phyloP scores from a whole-genome alignment of 768 basidiomycete genomes.

The Postia placenta region DNA sequence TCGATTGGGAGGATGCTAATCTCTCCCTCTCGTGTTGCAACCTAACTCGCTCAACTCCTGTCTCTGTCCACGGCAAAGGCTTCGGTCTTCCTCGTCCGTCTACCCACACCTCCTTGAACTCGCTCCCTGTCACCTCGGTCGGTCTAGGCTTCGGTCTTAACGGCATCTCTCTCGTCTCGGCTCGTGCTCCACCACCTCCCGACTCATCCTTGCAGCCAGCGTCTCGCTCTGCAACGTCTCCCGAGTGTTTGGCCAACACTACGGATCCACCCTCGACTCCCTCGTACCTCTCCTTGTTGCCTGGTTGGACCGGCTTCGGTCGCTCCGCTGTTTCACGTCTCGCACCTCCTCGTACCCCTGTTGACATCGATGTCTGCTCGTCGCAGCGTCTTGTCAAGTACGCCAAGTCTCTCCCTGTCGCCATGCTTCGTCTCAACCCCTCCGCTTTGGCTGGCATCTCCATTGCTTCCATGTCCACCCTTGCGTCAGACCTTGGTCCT shows the following conservation, averaged over 20 bases:
- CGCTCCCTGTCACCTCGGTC: slow-evolving; percentile 18
- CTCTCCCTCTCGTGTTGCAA: slow-evolving; percentile 20
- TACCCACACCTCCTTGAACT: not conserved
- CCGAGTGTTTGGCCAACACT: too few species aligned
- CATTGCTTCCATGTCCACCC: too few species aligned
- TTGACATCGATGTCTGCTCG: not conserved
- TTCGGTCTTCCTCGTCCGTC: slow-evolving; percentile 21
- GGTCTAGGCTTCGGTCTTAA: slow-evolving; percentile 20
- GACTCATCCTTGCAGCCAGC: not conserved
- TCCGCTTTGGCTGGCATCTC: too few species aligned
- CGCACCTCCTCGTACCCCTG: not conserved
- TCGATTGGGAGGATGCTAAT: slow-evolving; percentile 24
- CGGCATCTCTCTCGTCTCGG: slow-evolving; percentile 1
- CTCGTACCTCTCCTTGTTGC: not conserved
- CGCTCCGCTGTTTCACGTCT: not conserved
- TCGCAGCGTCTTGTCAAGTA: not conserved
- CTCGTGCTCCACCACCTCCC: not conserved
- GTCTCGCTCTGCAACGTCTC: too few species aligned
- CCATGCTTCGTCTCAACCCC: not conserved
- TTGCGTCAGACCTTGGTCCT: too few species aligned
- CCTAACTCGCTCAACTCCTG: slow-evolving; percentile 12
- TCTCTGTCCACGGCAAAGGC: slow-evolving; percentile 18
- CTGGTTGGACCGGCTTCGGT: not conserved
- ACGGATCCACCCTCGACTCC: not conserved
- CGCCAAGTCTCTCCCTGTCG: not conserved